Evolutionary conservation across 1,139 yeast genomes (phyloP), one percentile per base, ranked within the genome.

Genomic region (Sugiyamaella novakii): DNA sequence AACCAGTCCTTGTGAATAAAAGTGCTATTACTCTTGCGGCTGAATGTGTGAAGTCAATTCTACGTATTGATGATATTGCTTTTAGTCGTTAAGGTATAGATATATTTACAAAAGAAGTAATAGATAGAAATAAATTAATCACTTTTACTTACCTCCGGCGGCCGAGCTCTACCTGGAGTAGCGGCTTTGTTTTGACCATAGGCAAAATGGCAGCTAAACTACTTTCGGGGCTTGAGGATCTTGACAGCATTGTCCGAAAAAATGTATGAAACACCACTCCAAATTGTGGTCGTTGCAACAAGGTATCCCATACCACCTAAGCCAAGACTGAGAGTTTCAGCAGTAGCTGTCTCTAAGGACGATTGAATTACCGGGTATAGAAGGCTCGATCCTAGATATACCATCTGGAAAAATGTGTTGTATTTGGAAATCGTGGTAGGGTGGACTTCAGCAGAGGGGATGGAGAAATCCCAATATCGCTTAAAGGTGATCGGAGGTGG

Each of bases 11-110:
- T 69, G 98, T 92, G 46, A 86, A 86, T 68, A 89, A 94, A 30
- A 86, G 96, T 70, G 96, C 98, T 41, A 84, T 92, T 52, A 83
- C 95, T 12, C 78, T 92, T 62, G 97, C 98, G 25, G 84, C 97
- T 22, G 98, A 92, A 73, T 87, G 96, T 62, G 98, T 92, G 53
- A 94, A 94, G 73, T 85, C 95, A 42, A 88, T 92, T 58, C 78
- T 92, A 66, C 85, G 98, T 72, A 92, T 94, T 62, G 98, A 92
- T 69, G 98, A 92, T 68, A 92, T 92, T 62, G 88, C 96, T 44
- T 81, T 84, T 62, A 80, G 87, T 64, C 79, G 91, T 66, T 84
- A 72, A 64, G 24, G 14, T 15, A 21, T 18, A 15, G 14, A 25
- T 25, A n/a, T n/a, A n/a, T n/a, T n/a, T n/a, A n/a, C n/a, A n/a